Evolutionary conservation across 306 rosid species (phyloP).

Genomic region (Mimosa pudica): DNA sequence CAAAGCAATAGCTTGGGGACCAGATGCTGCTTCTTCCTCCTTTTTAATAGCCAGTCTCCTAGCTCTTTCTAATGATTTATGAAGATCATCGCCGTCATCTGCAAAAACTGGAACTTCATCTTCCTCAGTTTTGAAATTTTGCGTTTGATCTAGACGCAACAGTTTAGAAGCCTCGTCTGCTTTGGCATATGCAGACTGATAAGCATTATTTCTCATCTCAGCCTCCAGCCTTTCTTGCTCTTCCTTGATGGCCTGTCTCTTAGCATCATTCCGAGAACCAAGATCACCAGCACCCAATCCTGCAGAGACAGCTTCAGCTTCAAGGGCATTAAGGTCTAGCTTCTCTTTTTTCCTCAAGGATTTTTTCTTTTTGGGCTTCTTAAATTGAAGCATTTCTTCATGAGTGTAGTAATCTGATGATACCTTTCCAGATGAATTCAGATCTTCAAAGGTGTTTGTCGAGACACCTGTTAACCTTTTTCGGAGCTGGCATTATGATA

Average conservation of each 20-base stretch:
- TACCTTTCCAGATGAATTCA: conserved; percentile 62
- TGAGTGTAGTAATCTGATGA: conserved; percentile 81
- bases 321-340: conserved; percentile 89
- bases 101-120: conserved; percentile 58
- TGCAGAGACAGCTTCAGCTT: conserved; percentile 87
- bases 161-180: conserved; percentile 90
- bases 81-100: conserved; percentile 89
- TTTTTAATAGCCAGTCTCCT: conserved; percentile 74
- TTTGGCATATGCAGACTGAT: conserved; percentile 81
- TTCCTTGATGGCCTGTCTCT: conserved; percentile 65
- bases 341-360: conserved; percentile 89
- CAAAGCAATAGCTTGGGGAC: conserved; percentile 77
- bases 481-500: conserved; percentile 62
- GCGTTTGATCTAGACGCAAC: conserved; percentile 64
- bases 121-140: conserved; percentile 55
- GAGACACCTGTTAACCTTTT: conserved; percentile 71
- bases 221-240: conserved; percentile 80
- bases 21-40: conserved; percentile 62
- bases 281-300: conserved; percentile 93
- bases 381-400: conserved; percentile 84
- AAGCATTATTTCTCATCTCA: conserved; percentile 78
- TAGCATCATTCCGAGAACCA: conserved; percentile 79
- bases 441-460: conserved; percentile 63
- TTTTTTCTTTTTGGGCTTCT: conserved; percentile 95
- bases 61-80: conserved; percentile 81